A percentile compares a stretch with the other conserved stretches of the same genome.
Conservation (phyloP, 2,329 filamentous ascomycete species). For the Aspergillus aculeatinus region DNA sequence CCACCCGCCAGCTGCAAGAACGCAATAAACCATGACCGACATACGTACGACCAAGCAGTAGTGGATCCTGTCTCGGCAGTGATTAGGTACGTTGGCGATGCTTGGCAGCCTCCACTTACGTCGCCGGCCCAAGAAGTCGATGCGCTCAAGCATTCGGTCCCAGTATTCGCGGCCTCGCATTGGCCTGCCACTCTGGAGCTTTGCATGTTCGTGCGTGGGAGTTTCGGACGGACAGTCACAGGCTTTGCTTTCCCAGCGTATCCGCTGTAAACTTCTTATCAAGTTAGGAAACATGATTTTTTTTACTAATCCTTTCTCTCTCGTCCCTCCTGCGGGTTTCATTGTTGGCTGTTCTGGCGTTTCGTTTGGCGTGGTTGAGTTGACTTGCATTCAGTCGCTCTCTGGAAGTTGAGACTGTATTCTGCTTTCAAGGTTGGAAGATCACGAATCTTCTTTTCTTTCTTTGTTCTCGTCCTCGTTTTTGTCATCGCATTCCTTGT, state of each 20-base stretch:
- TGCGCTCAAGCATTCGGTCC: not conserved
- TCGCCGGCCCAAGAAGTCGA: not conserved
- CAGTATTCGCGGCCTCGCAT: not conserved
- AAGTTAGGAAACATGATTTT: not conserved
- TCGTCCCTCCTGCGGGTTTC: not conserved
- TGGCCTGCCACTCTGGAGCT: not conserved
- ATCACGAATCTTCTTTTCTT: too few species aligned
- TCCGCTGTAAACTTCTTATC: not conserved
- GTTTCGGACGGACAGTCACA: not conserved
- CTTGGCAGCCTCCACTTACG: not conserved
- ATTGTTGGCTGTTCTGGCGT: not conserved
- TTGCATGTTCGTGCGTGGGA: not conserved
- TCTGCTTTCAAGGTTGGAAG: not conserved
- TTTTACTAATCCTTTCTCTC: not conserved
- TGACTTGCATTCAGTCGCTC: not conserved
- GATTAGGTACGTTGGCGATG: not conserved
- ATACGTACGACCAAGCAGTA: not conserved
- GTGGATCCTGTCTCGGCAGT: not conserved
- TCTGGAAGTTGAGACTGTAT: not conserved
- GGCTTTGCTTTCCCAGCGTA: not conserved
- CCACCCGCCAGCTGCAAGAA: not conserved
- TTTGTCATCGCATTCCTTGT: slow-evolving; percentile 1
- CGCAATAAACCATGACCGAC: not conserved
- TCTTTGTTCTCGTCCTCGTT: not conserved
- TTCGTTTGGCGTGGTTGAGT: not conserved